Evolutionary conservation across 192 early-diverging fungal genomes (phyloP).

Genomic region (Coemansia sp.): DNA sequence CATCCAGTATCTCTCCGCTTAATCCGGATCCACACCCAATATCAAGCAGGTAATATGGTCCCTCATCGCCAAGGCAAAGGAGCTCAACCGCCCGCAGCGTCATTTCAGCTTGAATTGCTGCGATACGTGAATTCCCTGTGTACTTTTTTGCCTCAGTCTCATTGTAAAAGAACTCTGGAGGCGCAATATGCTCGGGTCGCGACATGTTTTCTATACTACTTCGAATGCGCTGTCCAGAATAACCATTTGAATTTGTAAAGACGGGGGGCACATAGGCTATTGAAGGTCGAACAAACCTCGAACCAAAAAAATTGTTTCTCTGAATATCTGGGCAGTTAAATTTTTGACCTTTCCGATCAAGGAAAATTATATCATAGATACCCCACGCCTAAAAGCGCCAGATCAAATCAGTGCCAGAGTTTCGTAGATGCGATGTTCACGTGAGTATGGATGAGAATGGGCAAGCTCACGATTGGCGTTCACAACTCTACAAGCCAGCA

Average conservation of each 20-base stretch:
- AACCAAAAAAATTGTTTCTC: no score
- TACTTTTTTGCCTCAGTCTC: slow-evolving; percentile 94
- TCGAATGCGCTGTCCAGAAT: not conserved
- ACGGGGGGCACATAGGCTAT: no score
- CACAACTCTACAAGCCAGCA: no score
- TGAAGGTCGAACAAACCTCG: no score
- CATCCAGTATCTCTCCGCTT: slow-evolving; percentile 92
- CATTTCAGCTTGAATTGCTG: slow-evolving; percentile 93
- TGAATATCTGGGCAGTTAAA: no score
- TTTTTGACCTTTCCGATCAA: no score
- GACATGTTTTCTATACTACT: slow-evolving; percentile 64
- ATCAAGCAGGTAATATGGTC: slow-evolving; percentile 80
- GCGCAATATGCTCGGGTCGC: slow-evolving; percentile 93
- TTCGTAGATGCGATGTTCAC: no score
- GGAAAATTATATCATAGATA: no score
- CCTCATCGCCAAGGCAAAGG: slow-evolving; percentile 76
- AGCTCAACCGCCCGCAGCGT: slow-evolving; percentile 90
- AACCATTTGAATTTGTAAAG: not conserved
- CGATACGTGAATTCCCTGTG: slow-evolving; percentile 90
- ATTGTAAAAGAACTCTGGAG: slow-evolving; percentile 97
- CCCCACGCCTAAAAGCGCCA: no score
- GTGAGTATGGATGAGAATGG: no score
- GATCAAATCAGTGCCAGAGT: no score
- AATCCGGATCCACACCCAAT: slow-evolving; percentile 98
- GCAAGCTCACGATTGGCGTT: no score